Base-by-base conservation (phyloP, 768 basidiomycete genomes). In the Tricholoma matsutake region DNA sequence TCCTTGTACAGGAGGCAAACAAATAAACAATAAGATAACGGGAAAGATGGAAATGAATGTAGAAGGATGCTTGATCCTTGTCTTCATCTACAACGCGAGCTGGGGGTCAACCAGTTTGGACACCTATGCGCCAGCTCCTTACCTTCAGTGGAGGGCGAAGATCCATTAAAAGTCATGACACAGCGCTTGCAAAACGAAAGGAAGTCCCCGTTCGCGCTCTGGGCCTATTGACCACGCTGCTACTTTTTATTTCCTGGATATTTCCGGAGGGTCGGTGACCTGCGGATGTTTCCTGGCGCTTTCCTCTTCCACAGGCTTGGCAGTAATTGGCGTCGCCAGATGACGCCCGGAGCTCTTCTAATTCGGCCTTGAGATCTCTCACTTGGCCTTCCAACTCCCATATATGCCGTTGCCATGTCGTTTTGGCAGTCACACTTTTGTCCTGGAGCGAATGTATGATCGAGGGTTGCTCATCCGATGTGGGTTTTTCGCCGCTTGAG, bases 311-410 rank as follows among this genome's bases (percentile, higher is more conserved):
- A 67, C 91, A 92, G 39, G 74, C 68, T 3, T 81, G 76, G 70
- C 91, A 93, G 59, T 81, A 83, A 9, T 68, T 68, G 22, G 67
- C 69, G 53, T 76, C 75, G 51, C 73, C 70, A 6, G 65, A 69
- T 14, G 65, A 70, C 28, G 72, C 73, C 52, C 80, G 83, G 43
- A 86, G 72, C 25, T 79, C 81, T 34, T 87, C 86, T 34, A 93
- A 70, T 70, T 92, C 88, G 18, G 81, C 78, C 63, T 88, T 86
- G 60, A 94, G 75, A 69, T 88, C 86, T 53, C 83, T 82, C 49
- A 93, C 82, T 69, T 89, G 88, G 11, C 83, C 82, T 68, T 89
- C 89, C 55, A 93, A 75, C 67, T 92, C 91, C 86, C 82, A 85
- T 55, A 91, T 81, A 61, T 89, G 86, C 60, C 78, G 82, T 67